These are phyloP conservation scores for Botrytis tulipae DNA, from an alignment of 2,329 filamentous ascomycete species.

Conservation along the genomic window DNA sequence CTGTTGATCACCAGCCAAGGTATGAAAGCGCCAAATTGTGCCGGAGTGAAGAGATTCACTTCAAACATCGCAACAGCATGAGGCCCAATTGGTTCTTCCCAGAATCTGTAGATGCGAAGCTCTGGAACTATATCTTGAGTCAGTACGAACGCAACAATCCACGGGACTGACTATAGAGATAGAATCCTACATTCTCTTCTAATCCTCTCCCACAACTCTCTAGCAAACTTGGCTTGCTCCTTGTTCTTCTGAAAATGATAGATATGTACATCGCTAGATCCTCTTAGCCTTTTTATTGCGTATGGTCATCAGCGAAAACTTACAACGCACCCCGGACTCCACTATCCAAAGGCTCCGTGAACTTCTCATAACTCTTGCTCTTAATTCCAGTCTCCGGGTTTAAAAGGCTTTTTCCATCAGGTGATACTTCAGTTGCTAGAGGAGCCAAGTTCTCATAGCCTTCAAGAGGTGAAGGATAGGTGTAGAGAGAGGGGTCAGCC, in stretches of 20 bases:
- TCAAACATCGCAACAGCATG: constrained; percentile 90
- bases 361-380: constrained; percentile 69
- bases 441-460: constrained; percentile 50
- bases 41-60: constrained; percentile 81
- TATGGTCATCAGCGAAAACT: constrained; percentile 34
- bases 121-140: constrained; percentile 64
- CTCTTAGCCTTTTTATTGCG: background rate
- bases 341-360: constrained; percentile 66
- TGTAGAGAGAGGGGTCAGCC: constrained; percentile 50
- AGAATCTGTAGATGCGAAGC: constrained; percentile 75
- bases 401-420: constrained; percentile 74
- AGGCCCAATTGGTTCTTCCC: constrained; percentile 74
- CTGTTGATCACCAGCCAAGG: constrained; percentile 81
- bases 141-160: constrained; percentile 1
- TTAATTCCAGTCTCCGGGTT: constrained; percentile 61
- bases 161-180: background rate
- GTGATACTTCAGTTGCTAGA: constrained; percentile 45
- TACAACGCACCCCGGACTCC: constrained; percentile 69
- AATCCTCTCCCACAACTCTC: constrained; percentile 73
- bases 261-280: constrained; percentile 70
- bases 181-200: constrained; percentile 67
- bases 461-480: constrained; percentile 51
- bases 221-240: constrained; percentile 64
- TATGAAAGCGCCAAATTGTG: constrained; percentile 85
- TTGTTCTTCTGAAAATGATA: constrained; percentile 71